A percentile compares a stretch with the other conserved stretches of the same genome.
Evolutionary conservation across 768 basidiomycete species (phyloP).

Genomic region (Xerocomellus amylosporus): DNA sequence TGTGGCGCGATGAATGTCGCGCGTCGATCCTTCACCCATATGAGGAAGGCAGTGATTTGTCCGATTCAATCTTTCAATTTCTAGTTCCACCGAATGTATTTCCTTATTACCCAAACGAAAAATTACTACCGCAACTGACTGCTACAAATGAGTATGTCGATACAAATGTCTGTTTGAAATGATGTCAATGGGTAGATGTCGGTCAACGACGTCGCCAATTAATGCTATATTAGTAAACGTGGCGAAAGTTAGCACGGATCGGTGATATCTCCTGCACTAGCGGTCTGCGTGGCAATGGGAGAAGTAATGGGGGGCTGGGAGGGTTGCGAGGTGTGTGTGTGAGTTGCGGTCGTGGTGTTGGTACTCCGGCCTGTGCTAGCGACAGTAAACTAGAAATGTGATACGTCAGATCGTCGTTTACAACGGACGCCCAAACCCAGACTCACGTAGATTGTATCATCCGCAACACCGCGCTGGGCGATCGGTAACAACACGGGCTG

Average conservation of each 20-base stretch:
- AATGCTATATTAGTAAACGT: neutral
- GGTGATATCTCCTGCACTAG: neutral
- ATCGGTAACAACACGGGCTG: slow-evolving; percentile 37
- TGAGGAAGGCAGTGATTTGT: slow-evolving; percentile 3
- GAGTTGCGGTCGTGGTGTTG: slow-evolving; percentile 10
- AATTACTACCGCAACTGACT: neutral
- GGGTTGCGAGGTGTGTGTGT: neutral
- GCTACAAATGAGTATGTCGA: slow-evolving; percentile 7
- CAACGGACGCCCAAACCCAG: neutral
- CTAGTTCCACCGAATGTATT: neutral
- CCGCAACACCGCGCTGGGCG: slow-evolving; percentile 41
- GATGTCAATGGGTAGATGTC: slow-evolving; percentile 4
- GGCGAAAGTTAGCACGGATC: slow-evolving; percentile 3
- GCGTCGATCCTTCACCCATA: slow-evolving; percentile 15
- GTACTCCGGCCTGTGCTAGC: slow-evolving; percentile 4
- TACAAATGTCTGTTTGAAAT: slow-evolving; percentile 11
- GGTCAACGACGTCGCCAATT: slow-evolving; percentile 12
- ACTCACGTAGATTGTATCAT: slow-evolving; percentile 42
- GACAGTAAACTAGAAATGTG: slow-evolving; percentile 28
- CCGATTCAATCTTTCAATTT: neutral
- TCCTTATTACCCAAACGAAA: neutral
- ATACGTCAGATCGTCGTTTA: slow-evolving; percentile 2
- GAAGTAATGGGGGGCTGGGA: slow-evolving; percentile 2
- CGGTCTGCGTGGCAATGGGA: neutral
- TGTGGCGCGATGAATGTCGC: neutral